Percentiles rank a stretch among this genome's conserved stretches.
These are phyloP conservation scores for Epichloe elymi DNA, from an alignment of 2,329 filamentous ascomycete species.

Conservation along the genomic window DNA sequence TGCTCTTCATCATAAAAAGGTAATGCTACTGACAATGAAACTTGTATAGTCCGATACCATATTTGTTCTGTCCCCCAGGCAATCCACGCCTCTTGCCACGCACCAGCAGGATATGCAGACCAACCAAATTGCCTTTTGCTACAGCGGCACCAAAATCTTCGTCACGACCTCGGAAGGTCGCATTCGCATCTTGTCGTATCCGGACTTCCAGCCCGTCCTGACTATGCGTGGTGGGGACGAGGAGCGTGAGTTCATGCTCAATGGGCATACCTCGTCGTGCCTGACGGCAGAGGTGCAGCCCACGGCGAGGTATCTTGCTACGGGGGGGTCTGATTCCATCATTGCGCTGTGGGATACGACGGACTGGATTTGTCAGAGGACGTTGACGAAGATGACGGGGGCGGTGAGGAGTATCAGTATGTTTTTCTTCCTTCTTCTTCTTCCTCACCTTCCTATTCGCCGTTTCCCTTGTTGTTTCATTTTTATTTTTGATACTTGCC, in stretches of 20 bases:
- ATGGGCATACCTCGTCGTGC: slow-evolving; percentile 62
- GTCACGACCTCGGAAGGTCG: slow-evolving; percentile 58
- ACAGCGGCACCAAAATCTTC: slow-evolving; percentile 58
- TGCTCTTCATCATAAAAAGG: background rate
- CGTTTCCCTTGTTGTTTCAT: background rate
- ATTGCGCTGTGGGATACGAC: slow-evolving; percentile 67
- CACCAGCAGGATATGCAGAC: slow-evolving; percentile 52
- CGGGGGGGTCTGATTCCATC: slow-evolving; percentile 62
- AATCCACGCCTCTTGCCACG: slow-evolving; percentile 39
- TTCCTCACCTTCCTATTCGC: background rate
- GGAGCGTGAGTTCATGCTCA: slow-evolving; percentile 45
- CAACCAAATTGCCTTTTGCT: slow-evolving; percentile 63
- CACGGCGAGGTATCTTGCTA: slow-evolving; percentile 57
- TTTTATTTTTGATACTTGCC: background rate
- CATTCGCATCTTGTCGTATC: slow-evolving; percentile 57
- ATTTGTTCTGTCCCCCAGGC: slow-evolving; percentile 47
- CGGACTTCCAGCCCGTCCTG: slow-evolving; percentile 44
- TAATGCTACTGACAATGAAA: background rate
- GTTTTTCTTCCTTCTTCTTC: slow-evolving; percentile 12
- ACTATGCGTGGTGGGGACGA: slow-evolving; percentile 32
- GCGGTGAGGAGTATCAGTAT: slow-evolving; percentile 56
- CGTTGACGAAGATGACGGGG: slow-evolving; percentile 54
- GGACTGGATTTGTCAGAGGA: slow-evolving; percentile 64
- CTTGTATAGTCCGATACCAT: slow-evolving; percentile 44
- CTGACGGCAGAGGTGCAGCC: slow-evolving; percentile 57